phyloP scores from a whole-genome alignment of 306 rosid genomes.

The Trichosanthes cucumerina region DNA sequence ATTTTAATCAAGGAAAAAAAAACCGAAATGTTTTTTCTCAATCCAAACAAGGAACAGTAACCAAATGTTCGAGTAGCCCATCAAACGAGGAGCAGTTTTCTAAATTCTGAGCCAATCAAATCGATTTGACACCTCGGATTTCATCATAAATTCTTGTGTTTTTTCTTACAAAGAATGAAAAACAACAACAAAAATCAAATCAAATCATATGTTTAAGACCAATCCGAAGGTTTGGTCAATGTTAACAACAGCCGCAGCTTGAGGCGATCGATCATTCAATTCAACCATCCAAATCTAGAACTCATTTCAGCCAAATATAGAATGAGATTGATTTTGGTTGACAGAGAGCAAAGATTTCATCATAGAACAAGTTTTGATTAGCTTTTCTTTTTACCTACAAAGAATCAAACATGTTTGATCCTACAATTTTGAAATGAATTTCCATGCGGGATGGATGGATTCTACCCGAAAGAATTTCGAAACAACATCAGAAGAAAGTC shows the following conservation, averaged over 20 bases:
- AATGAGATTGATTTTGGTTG: background rate
- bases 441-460: background rate
- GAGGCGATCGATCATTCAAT: background rate
- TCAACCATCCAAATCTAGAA: background rate
- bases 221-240: background rate
- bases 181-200: background rate
- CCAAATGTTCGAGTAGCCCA: background rate
- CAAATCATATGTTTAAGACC: background rate
- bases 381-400: constrained; percentile 12
- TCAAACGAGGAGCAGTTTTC: background rate
- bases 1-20: background rate
- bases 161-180: background rate
- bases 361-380: background rate
- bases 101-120: background rate
- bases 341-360: background rate
- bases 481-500: background rate
- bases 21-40: background rate
- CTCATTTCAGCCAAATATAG: background rate
- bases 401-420: constrained; percentile 8
- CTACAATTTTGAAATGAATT: constrained; percentile 1
- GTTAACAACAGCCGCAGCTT: background rate
- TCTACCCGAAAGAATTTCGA: background rate
- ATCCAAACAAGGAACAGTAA: background rate
- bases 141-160: background rate
- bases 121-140: background rate